These are phyloP conservation scores for Cutaneotrichosporon cyanovorans DNA, from an alignment of 1,284 basidiomycete genomes.

Conservation along the genomic window DNA sequence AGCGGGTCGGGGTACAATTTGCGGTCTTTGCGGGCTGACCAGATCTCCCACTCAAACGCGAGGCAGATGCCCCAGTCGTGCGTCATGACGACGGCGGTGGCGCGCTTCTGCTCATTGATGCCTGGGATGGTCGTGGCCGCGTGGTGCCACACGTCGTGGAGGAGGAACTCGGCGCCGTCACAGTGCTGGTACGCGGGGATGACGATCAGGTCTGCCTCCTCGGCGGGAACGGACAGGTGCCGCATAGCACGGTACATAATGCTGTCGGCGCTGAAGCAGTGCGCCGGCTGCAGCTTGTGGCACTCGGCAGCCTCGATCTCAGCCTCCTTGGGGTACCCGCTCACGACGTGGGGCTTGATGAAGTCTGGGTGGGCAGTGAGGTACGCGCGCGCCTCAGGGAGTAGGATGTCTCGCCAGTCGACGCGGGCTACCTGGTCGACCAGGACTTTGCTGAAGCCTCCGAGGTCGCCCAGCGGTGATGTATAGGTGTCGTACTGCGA, in stretches of 20 bases:
- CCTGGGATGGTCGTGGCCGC: slow-evolving; percentile 38
- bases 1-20: slow-evolving; percentile 37
- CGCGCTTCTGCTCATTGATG: slow-evolving; percentile 27
- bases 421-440: slow-evolving; percentile 21
- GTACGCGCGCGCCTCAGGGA: slow-evolving; percentile 36
- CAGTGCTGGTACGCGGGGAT: slow-evolving; percentile 48
- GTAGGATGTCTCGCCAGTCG: slow-evolving; percentile 39
- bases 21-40: slow-evolving; percentile 28
- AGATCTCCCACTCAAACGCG: slow-evolving; percentile 44
- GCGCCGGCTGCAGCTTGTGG: slow-evolving; percentile 34
- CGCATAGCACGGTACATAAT: slow-evolving; percentile 42
- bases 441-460: slow-evolving; percentile 24
- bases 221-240: slow-evolving; percentile 36
- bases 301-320: slow-evolving; percentile 35
- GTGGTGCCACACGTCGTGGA: slow-evolving; percentile 44
- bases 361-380: slow-evolving; percentile 31
- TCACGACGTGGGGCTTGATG: slow-evolving; percentile 42
- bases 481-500: neutral
- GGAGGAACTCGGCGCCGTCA: slow-evolving; percentile 26
- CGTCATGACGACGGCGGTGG: slow-evolving; percentile 43
- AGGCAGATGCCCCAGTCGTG: slow-evolving; percentile 49
- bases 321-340: slow-evolving; percentile 30
- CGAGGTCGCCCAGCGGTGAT: slow-evolving; percentile 23
- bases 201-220: slow-evolving; percentile 47
- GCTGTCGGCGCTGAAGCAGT: slow-evolving; percentile 45